phyloP scores from a whole-genome alignment of 495 filamentous ascomycete species.

The Parmelia sp. region DNA sequence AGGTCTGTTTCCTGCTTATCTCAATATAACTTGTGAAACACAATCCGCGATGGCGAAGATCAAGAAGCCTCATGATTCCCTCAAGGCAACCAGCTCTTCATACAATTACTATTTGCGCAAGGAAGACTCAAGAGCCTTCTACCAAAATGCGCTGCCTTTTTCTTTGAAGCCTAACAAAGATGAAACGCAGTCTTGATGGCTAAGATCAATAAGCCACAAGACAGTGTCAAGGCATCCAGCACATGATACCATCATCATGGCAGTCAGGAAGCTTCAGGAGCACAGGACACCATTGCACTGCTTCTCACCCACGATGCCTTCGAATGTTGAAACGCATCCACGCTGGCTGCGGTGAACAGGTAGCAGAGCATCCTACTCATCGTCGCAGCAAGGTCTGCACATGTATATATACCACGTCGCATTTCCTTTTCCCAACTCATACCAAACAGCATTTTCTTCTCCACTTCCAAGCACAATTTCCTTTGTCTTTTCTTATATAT shows the following conservation, averaged over 20 bases:
- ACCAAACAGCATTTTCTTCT: conserved; percentile 1
- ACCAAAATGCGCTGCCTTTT: background rate
- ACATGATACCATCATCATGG: background rate
- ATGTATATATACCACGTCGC: background rate
- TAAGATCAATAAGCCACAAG: background rate
- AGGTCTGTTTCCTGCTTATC: background rate
- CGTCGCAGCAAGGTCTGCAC: background rate
- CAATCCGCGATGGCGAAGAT: background rate
- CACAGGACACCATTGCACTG: background rate
- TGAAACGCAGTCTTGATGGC: background rate
- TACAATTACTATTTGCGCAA: background rate
- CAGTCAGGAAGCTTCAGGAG: conserved; percentile 1
- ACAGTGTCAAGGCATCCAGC: background rate
- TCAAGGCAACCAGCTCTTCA: background rate
- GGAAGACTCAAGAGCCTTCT: background rate
- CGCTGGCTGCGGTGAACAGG: background rate
- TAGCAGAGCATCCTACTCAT: background rate
- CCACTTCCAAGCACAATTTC: background rate
- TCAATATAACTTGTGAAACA: background rate
- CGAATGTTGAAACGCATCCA: background rate
- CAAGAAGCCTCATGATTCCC: background rate
- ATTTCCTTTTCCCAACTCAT: background rate
- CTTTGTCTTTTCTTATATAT: background rate
- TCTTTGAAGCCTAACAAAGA: background rate
- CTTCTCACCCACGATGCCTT: background rate